Conservation (phyloP, 345 rosid genomes). For the Raphanus sativus region DNA sequence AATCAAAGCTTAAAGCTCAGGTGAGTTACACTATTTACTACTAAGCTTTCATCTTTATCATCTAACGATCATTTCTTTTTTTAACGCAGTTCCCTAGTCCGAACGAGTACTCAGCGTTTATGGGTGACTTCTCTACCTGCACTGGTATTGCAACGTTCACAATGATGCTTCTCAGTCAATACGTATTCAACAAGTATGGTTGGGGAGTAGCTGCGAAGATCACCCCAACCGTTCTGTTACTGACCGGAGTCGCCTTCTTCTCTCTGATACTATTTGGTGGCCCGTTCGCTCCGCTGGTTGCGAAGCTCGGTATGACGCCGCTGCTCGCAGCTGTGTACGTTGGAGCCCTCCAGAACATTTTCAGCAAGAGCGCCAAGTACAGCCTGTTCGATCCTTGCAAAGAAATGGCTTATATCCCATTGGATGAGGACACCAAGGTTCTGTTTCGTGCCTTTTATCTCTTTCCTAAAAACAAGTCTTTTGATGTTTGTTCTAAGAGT, state of each 20-base stretch:
- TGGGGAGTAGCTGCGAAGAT: constrained; percentile 97
- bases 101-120: constrained; percentile 91
- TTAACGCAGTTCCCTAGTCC: constrained; percentile 87
- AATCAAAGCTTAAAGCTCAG: constrained; percentile 99
- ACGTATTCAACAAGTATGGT: constrained; percentile 76
- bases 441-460: neutral
- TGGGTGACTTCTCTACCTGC: constrained; percentile 97
- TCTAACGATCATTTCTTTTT: constrained; percentile 10
- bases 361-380: constrained; percentile 99
- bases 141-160: constrained; percentile 88
- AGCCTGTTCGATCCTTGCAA: constrained; percentile 98
- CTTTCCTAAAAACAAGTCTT: no score
- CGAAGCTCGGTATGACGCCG: constrained; percentile 86
- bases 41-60: neutral
- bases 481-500: no score
- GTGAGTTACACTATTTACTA: constrained; percentile 38
- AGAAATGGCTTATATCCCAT: constrained; percentile 97
- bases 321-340: constrained; percentile 96
- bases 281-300: constrained; percentile 69
- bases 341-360: constrained; percentile 96
- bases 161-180: constrained; percentile 95
- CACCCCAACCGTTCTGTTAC: constrained; percentile 83
- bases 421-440: constrained; percentile 98
- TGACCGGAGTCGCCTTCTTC: constrained; percentile 93
- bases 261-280: constrained; percentile 74